Base-by-base conservation (phyloP, 2,329 filamentous ascomycete species). In the Cadophora luteo-olivacea region DNA sequence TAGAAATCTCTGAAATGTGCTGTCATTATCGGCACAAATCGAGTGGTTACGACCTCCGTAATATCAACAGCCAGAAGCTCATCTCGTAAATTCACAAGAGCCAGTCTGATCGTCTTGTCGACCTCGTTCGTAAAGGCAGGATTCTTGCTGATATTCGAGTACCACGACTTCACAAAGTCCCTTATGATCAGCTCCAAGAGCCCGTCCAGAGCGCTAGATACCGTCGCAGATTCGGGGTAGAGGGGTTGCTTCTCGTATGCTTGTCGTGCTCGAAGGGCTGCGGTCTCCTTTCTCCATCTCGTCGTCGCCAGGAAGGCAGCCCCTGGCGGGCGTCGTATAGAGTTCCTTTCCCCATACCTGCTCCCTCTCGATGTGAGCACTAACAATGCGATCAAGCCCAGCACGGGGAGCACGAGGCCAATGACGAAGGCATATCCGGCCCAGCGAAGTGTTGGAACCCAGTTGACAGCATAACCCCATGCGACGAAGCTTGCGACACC, bases 91-190 rank as follows among this genome's bases (percentile, higher is more conserved):
- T 87, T 89, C 61, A 84, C 83, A 70, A 98, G 81, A 14, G 92
- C 93, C 69, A 87, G 82, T 57, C 96, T 89, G 72, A 97, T 88
- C 4, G 89, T 87, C 72, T 86, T 89, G 79, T 99, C 95, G 68
- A 98, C 91, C 80, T 97, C 91, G 78, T 97, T 91, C 67, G 91
- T 84, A 75, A 99, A 99, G 0, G 87, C 86, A 1, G 91, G 89
- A 75, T 91, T 93, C 71, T 85, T 86, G 81, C 93, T 97, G 77
- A 99, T 97, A 76, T 89, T 87, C 38, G 85, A 86, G 79, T 97
- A 98, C 96, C 96, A 99, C 58, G 90, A 91, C 68, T 86, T 88
- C 67, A 99, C 88, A 78, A 97, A 97, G 78, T 97, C 93, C 72
- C 92, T 87, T 72, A 93, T 81, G 64, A 97, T 87, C 64, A 94